A percentile compares a stretch with the other conserved stretches of the same genome.
Evolutionary conservation across 805 yeast genomes (phyloP).

Genomic region (Sugiyamaella chiloensis): DNA sequence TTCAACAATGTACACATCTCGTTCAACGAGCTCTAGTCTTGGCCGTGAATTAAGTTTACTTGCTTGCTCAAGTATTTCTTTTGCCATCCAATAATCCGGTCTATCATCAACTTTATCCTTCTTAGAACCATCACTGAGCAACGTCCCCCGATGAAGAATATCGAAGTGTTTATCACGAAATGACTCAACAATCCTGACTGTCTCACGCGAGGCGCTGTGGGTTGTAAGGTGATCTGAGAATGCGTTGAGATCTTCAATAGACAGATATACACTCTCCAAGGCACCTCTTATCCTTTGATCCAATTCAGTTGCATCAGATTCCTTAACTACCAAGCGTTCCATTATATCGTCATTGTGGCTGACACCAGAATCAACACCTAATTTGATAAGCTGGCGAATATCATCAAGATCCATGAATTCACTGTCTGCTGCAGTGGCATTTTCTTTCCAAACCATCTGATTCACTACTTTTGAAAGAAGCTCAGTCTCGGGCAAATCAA

Average conservation of each 20-base stretch:
- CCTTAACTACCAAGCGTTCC: conserved; percentile 13
- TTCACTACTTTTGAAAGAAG: conserved; percentile 39
- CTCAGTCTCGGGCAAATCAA: conserved; percentile 49
- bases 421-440: conserved; percentile 24
- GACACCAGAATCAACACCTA: conserved; percentile 30
- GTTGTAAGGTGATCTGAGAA: conserved; percentile 15
- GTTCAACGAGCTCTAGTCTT: conserved; percentile 23
- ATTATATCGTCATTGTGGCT: conserved; percentile 23
- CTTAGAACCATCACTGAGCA: conserved; percentile 23
- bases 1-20: conserved; percentile 31
- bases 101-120: conserved; percentile 36
- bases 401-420: conserved; percentile 26
- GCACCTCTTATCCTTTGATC: conserved; percentile 22
- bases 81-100: conserved; percentile 32
- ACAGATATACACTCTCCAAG: conserved; percentile 13
- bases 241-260: conserved; percentile 13
- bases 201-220: conserved; percentile 16
- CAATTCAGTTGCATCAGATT: conserved; percentile 28
- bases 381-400: conserved; percentile 24
- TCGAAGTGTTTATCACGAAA: conserved; percentile 16
- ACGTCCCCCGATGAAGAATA: conserved; percentile 19
- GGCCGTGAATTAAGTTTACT: conserved; percentile 22
- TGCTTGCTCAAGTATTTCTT: conserved; percentile 27
- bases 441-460: conserved; percentile 41
- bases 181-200: conserved; percentile 24